phyloP scores from a whole-genome alignment of 176 grass and related monocot genomes.

The Puya raimondii region DNA sequence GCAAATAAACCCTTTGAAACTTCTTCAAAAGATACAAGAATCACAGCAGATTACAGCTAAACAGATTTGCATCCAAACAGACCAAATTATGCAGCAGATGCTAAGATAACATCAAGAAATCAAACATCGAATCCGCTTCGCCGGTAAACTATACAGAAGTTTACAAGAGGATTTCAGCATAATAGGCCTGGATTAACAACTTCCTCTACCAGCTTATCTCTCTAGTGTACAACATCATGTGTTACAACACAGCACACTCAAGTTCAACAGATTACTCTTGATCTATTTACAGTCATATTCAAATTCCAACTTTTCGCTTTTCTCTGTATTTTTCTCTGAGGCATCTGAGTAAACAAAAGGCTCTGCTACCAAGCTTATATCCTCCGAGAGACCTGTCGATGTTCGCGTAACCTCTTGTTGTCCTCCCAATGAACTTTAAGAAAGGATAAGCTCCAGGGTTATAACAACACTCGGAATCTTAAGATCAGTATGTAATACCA shows the following conservation, averaged over 20 bases:
- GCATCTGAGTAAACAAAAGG: background rate
- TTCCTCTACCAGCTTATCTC: background rate
- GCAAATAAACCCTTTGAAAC: no score
- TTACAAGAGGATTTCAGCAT: background rate
- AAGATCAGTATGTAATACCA: no score
- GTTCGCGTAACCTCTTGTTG: background rate
- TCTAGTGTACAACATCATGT: constrained; percentile 1
- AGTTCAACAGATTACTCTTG: background rate
- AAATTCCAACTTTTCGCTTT: background rate
- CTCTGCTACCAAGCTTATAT: background rate
- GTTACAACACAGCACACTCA: background rate
- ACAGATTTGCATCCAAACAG: background rate
- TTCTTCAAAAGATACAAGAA: no score
- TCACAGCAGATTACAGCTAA: background rate
- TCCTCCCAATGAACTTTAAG: no score
- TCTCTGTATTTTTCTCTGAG: background rate
- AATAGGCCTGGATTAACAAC: background rate
- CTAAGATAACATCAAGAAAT: background rate
- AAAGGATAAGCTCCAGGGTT: no score
- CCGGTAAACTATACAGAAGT: background rate
- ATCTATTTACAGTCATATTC: background rate
- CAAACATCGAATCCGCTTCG: background rate
- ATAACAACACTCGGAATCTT: no score
- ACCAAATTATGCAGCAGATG: background rate
- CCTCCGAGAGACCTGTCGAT: background rate